Percentiles rank a stretch among this genome's conserved stretches.
These are phyloP conservation scores for Apiospora kogelbergensis DNA, from an alignment of 2,329 filamentous ascomycete genomes.

Conservation along the genomic window DNA sequence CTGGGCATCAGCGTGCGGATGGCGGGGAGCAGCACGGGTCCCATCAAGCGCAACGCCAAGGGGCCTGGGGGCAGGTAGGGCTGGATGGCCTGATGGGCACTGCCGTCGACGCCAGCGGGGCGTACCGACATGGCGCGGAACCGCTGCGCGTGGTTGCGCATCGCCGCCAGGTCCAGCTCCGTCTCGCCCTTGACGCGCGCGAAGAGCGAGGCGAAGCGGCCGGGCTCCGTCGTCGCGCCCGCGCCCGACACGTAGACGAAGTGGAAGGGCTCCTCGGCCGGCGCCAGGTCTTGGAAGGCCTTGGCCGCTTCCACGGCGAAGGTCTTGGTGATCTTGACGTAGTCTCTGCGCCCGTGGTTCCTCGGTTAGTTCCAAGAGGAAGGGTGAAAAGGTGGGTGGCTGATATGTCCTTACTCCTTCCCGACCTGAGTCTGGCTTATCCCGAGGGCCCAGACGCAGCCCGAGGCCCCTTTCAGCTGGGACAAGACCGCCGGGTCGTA, in stretches of 20 bases:
- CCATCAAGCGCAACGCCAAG: conserved; percentile 12
- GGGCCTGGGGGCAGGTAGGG: conserved; percentile 40
- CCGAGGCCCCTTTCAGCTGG: conserved; percentile 62
- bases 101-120: conserved; percentile 57
- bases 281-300: conserved; percentile 48
- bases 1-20: conserved; percentile 17
- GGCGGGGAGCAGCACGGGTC: conserved; percentile 24
- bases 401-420: no score
- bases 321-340: conserved; percentile 56
- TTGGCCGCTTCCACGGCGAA: conserved; percentile 64
- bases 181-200: conserved; percentile 66
- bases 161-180: conserved; percentile 57
- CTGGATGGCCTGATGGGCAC: conserved; percentile 39
- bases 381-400: no score
- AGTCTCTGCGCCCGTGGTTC: conserved; percentile 45
- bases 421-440: conserved; percentile 59
- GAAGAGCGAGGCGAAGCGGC: conserved; percentile 56
- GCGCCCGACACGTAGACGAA: conserved; percentile 72
- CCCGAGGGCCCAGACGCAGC: conserved; percentile 74
- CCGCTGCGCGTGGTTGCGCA: conserved; percentile 40
- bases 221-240: conserved; percentile 59
- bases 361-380: no score
- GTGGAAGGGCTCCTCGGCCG: conserved; percentile 52
- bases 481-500: conserved; percentile 59
- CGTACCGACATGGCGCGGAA: conserved; percentile 59